A percentile compares a stretch with the other conserved stretches of the same genome.
These are phyloP conservation scores for Lyophyllum atratum DNA, from an alignment of 768 basidiomycete genomes.

Conservation along the genomic window DNA sequence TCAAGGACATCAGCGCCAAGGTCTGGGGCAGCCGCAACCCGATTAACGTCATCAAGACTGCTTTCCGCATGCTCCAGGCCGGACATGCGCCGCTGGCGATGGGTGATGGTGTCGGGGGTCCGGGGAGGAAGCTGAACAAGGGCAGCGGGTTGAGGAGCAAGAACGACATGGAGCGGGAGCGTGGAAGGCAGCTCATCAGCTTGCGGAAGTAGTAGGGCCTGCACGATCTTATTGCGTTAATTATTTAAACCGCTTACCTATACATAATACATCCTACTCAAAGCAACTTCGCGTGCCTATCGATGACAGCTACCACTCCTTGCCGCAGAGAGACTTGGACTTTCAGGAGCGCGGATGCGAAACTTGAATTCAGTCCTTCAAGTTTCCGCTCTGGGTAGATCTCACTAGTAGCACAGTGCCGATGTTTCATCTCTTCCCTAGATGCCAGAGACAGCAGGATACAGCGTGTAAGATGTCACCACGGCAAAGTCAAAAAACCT, in stretches of 20 bases:
- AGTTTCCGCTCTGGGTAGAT: not conserved
- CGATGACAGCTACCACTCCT: not conserved
- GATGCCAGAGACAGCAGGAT: not conserved
- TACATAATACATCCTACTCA: constrained; percentile 1
- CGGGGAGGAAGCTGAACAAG: constrained; percentile 69
- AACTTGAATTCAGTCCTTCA: not conserved
- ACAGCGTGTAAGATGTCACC: not conserved
- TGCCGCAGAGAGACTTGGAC: not conserved
- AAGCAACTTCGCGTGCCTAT: not conserved
- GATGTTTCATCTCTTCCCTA: not conserved
- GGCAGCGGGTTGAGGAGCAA: constrained; percentile 71
- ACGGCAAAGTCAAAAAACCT: not conserved
- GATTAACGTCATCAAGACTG: constrained; percentile 83
- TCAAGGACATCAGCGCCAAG: constrained; percentile 94
- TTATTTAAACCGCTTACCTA: not conserved
- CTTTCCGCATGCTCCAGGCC: constrained; percentile 80
- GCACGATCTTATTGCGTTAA: not conserved
- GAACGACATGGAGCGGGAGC: constrained; percentile 75
- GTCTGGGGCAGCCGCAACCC: constrained; percentile 92
- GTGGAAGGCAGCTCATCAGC: constrained; percentile 77
- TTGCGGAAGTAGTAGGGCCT: constrained; percentile 52
- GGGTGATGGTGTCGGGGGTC: constrained; percentile 82
- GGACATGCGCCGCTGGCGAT: constrained; percentile 79
- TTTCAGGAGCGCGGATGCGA: not conserved
- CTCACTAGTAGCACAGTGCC: not conserved